These are phyloP conservation scores for Stereum hirsutum DNA, from an alignment of 1,284 basidiomycete genomes.

Conservation along the genomic window DNA sequence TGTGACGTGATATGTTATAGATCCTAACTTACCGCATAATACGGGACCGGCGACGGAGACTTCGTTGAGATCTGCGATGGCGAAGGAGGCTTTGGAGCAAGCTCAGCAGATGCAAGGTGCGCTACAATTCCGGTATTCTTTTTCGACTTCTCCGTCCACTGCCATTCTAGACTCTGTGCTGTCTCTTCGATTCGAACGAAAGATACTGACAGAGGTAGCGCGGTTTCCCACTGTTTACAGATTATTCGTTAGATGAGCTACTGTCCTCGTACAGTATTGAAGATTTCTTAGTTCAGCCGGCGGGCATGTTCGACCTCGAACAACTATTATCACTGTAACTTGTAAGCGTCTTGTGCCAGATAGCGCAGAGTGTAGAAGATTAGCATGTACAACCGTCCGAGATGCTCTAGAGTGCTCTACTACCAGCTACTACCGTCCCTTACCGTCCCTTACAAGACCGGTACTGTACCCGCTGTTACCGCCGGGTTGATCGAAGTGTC, in stretches of 20 bases:
- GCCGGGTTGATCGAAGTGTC: too few relatives aligned
- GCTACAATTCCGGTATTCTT: too few relatives aligned
- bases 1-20: slow-evolving; percentile 4
- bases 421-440: too few relatives aligned
- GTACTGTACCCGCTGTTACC: too few relatives aligned
- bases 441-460: too few relatives aligned
- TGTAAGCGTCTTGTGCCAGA: too few relatives aligned
- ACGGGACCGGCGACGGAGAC: slow-evolving; percentile 27
- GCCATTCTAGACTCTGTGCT: background rate
- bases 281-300: slow-evolving; percentile 26
- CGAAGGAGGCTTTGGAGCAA: slow-evolving; percentile 16
- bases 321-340: slow-evolving; percentile 1
- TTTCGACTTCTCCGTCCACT: too few relatives aligned
- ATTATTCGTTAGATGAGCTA: slow-evolving; percentile 22
- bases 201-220: too few relatives aligned
- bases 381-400: too few relatives aligned
- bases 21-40: slow-evolving; percentile 23
- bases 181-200: background rate
- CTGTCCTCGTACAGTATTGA: slow-evolving; percentile 26
- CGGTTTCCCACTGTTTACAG: slow-evolving; percentile 6
- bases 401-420: too few relatives aligned
- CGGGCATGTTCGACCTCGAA: slow-evolving; percentile 23
- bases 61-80: slow-evolving; percentile 23
- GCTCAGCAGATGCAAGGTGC: slow-evolving; percentile 15
- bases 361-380: too few relatives aligned